Evolutionary conservation across 2,329 filamentous ascomycete genomes (phyloP), one percentile per base, ranked within the genome.

Genomic region (Penicillium concentricum): DNA sequence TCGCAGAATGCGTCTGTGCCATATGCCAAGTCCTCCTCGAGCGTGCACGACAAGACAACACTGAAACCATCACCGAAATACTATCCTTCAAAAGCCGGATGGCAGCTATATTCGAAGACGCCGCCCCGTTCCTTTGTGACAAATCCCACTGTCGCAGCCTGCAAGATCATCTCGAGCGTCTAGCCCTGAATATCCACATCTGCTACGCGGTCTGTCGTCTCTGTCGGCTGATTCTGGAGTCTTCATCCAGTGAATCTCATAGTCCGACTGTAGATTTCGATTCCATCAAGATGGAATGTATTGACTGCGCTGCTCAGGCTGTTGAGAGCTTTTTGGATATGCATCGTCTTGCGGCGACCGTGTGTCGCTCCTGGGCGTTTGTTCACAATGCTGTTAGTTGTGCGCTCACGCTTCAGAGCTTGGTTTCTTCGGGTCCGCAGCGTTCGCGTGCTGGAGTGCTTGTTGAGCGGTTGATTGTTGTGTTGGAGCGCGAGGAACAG

Each of bases 381-480:
- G 63, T 64, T n/a, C 63, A 66, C 16, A 65, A 62, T 44, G 56
- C 61, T 4, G 63, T 65, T n/a, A 64, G 63, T 49, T 62, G 61
- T 49, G 63, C 63, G 8, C 54, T 64, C 49, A 57, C 57, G 2
- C 42, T 65, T 9, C 57, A 54, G 15, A 22, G 28, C 7, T 7
- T 46, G 7, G 44, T 46, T 4, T 18, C 18, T n/a, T 15, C 28
- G 10, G 30, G 44, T 10, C 44, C 28, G 8, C 44, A 24, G 44
- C 30, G 12, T 13, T 16, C 30, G 20, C 44, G 32, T n/a, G 44
- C 30, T 20, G 44, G 22, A 16, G 20, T 46, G 28, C 20, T 46
- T 8, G 30, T 22, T 8, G 24, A 46, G 13, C 44, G 44, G n/a
- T 35, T 46, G 30, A 46, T 46, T 46, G 30, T 16, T 35, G 44